Base-by-base conservation (phyloP, 2,329 filamentous ascomycete genomes). In the Colletotrichum scovillei region DNA sequence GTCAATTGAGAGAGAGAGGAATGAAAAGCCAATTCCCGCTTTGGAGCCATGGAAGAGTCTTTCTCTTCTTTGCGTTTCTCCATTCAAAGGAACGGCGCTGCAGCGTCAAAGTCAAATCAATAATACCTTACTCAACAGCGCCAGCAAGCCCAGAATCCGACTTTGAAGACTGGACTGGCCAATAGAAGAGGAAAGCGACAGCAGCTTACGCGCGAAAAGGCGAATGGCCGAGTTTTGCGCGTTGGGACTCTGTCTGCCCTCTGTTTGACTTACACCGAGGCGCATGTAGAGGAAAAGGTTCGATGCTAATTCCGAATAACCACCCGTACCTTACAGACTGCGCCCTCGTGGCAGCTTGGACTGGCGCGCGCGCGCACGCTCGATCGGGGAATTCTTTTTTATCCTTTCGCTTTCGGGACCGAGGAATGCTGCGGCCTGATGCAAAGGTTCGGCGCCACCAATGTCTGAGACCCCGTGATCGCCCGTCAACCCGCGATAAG, bases 381-480 rank as follows among this genome's bases (percentile, higher is more conserved):
- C 60, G 28, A 49, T 7, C 16, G 49, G 62, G 11, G 22, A 49
- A 49, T 22, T 49, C 2, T 49, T 49, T 49, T 49, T 22, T n/a
- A 9, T 49, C 19, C 11, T 9, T n/a, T 49, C n/a, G 22, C 42
- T 49, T 28, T 64, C 69, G 69, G 69, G 42, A 30, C 26, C 53
- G 58, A 63, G 30, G 35, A 57, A 56, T 9, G 35, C 38, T 56
- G 38, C 42, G 28, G 14, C 52, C 16, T 28, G 69, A 58, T 42
- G 69, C 63, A 56, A 71, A 38, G 63, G 56, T 57, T 68, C 64
- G 69, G 64, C 69, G 69, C 69, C 69, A 72, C 69, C 38, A 67
- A 58, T 63, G n/a, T 28, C 22, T 56, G 26, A 35, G 35, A 64
- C 30, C 63, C 63, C 63, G 32, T 49, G 63, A 67, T 63, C 69